Conservation (phyloP, 2,329 filamentous ascomycete species). For the Nothophoma quercina region DNA sequence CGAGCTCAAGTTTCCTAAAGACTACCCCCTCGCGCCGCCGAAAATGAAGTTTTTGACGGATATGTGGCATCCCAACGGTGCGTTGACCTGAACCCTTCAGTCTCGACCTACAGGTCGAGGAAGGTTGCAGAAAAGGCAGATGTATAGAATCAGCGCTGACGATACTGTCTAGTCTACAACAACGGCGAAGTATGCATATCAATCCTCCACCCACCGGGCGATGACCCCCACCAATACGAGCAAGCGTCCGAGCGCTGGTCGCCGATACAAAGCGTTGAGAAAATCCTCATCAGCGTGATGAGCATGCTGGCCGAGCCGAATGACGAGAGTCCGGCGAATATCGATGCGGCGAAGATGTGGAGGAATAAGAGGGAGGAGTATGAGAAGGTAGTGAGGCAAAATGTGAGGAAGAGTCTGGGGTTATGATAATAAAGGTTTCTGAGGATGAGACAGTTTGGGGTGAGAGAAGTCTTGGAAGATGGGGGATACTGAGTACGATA, state of each 20-base stretch:
- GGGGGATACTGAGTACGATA: background rate
- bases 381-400: constrained; percentile 74
- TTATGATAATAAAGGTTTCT: constrained; percentile 26
- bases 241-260: constrained; percentile 89
- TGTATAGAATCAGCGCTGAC: background rate
- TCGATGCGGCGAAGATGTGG: constrained; percentile 89
- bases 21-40: constrained; percentile 88
- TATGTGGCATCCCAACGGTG: constrained; percentile 91
- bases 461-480: background rate
- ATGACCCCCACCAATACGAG: constrained; percentile 95
- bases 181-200: constrained; percentile 93
- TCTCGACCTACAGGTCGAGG: background rate
- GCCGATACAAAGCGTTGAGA: constrained; percentile 93
- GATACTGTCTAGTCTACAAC: constrained; percentile 69
- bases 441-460: background rate
- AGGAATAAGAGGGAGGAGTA: constrained; percentile 83
- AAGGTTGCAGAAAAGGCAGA: background rate
- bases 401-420: constrained; percentile 49
- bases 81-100: constrained; percentile 28
- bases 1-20: constrained; percentile 78
- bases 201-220: constrained; percentile 93
- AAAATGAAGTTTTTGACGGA: constrained; percentile 86
- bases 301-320: constrained; percentile 92
- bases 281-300: constrained; percentile 90
- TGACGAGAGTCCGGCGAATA: constrained; percentile 92